Evolutionary conservation across 1,284 basidiomycete species (phyloP), one percentile per base, ranked within the genome.

Genomic region (Clitocybe nebularis): DNA sequence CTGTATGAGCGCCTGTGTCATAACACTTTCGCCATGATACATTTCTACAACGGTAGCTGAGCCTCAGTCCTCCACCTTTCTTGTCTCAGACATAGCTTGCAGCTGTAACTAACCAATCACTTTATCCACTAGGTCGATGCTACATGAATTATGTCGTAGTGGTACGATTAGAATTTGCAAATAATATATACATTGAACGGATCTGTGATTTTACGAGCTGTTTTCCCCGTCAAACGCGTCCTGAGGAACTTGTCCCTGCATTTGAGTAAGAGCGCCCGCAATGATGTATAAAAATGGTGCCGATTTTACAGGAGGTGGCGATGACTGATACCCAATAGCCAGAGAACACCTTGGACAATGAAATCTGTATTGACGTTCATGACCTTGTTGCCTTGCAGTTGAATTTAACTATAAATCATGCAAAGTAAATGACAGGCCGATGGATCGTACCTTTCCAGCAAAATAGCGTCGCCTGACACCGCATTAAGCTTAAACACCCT

Each of bases 401-500:
- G n/a, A n/a, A n/a, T n/a, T n/a, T n/a, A n/a, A n/a, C n/a, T n/a
- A n/a, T n/a, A n/a, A n/a, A n/a, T n/a, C n/a, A n/a, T n/a, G n/a
- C n/a, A n/a, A n/a, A n/a, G n/a, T n/a, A n/a, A n/a, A 34, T 10
- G 29, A 36, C 20, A 25, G 10, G 8, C 14, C 21, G 14, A 29
- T 32, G 43, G 39, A 39, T 57, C 69, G 56, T 56, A 85, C 84
- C 85, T 77, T 65, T 89, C 80, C 11, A 90, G 58, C 17, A 90
- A 68, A 39, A 89, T 68, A 14, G 85, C 79, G 5, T 85, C 81
- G 28, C 69, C 68, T 28, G 72, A 48, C 9, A 68, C 71, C 5
- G 82, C 83, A 53, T 90, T 90, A 48, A 90, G 60, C 60, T 90
- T 90, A 73, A 89, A 89, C 1, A 87, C 74, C 43, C 77, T 69